Conservation (phyloP, 2,329 filamentous ascomycete species). For the Tolypocladium paradoxum region DNA sequence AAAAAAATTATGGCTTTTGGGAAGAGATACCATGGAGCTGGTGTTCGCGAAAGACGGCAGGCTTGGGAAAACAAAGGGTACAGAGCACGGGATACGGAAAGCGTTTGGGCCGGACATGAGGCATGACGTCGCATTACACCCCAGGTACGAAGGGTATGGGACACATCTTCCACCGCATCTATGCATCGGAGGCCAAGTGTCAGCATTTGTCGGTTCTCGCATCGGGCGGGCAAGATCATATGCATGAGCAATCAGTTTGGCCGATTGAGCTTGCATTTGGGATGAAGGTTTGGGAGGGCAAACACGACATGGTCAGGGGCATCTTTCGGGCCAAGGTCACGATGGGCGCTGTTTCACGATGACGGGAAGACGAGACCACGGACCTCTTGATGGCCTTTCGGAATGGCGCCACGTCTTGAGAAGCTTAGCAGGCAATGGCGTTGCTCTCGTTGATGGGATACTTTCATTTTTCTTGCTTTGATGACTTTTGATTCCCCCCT, state of each 20-base stretch:
- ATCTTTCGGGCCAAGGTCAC: neutral
- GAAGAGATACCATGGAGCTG: neutral
- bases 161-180: constrained; percentile 3
- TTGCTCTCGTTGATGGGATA: neutral
- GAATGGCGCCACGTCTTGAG: neutral
- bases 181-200: constrained; percentile 1
- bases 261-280: constrained; percentile 4
- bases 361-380: neutral
- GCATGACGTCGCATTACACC: constrained; percentile 2
- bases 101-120: constrained; percentile 1
- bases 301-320: constrained; percentile 2
- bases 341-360: neutral
- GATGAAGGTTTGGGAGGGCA: constrained; percentile 1
- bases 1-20: neutral
- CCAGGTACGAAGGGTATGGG: constrained; percentile 2
- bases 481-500: constrained; percentile 4
- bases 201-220: constrained; percentile 3
- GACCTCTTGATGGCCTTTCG: neutral
- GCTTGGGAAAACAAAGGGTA: constrained; percentile 1
- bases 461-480: neutral
- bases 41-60: constrained; percentile 2
- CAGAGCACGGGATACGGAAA: constrained; percentile 4
- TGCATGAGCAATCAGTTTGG: constrained; percentile 3
- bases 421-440: neutral
- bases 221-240: constrained; percentile 3